Evolutionary conservation across 2,329 filamentous ascomycete genomes (phyloP).

Genomic region (Fusarium decemcellulare): DNA sequence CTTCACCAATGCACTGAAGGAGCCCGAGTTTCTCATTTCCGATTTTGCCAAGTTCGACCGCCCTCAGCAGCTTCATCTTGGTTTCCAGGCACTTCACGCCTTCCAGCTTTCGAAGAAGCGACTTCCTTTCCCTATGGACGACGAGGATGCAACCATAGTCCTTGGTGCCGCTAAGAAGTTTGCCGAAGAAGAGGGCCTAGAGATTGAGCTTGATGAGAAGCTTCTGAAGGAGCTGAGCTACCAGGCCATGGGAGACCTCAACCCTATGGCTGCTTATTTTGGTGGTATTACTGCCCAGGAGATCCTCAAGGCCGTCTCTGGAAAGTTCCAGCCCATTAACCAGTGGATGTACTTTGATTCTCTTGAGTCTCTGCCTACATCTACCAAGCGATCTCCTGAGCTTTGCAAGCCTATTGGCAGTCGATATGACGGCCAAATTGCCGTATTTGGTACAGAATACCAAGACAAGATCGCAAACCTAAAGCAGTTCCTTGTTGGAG

Average conservation of each 20-base stretch:
- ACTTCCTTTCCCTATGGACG: conserved; percentile 86
- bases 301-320: conserved; percentile 95
- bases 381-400: conserved; percentile 83
- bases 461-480: conserved; percentile 94
- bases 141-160: conserved; percentile 85
- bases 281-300: conserved; percentile 95
- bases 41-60: conserved; percentile 99
- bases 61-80: conserved; percentile 90
- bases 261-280: conserved; percentile 94
- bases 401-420: conserved; percentile 87
- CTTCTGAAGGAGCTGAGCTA: conserved; percentile 93
- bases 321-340: conserved; percentile 95
- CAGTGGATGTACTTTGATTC: conserved; percentile 99
- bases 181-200: conserved; percentile 76
- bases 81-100: conserved; percentile 91
- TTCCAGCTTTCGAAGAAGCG: conserved; percentile 83
- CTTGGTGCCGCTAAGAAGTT: conserved; percentile 82
- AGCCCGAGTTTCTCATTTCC: conserved; percentile 90
- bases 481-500: conserved; percentile 94
- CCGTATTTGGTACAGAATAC: conserved; percentile 93
- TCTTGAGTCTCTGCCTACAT: conserved; percentile 90
- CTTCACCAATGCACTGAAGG: conserved; percentile 82
- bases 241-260: conserved; percentile 92
- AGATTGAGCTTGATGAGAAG: conserved; percentile 89
- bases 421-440: conserved; percentile 97